Conservation (phyloP, 345 rosid species). For the Pugionium dolabratum region DNA sequence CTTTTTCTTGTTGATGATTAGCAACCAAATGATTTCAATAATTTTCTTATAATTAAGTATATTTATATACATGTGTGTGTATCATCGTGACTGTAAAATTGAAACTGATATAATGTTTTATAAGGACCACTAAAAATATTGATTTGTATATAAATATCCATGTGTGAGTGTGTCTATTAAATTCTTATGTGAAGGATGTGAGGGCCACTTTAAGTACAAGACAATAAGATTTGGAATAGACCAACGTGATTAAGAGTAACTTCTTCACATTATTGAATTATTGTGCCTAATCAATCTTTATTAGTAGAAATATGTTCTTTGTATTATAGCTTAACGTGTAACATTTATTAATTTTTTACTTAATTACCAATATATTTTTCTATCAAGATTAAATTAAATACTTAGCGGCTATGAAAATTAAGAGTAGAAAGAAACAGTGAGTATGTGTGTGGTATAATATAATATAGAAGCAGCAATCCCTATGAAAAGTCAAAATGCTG, state of each 20-base stretch:
- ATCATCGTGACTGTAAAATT: slow-evolving; percentile 11
- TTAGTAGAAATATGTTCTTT: background rate
- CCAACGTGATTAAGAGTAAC: slow-evolving; percentile 46
- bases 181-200: slow-evolving; percentile 39
- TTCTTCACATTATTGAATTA: slow-evolving; percentile 39
- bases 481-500: slow-evolving; percentile 35
- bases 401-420: background rate
- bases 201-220: slow-evolving; percentile 42
- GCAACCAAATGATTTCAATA: slow-evolving; percentile 36
- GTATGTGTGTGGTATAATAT: slow-evolving; percentile 3
- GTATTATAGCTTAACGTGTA: background rate
- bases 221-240: slow-evolving; percentile 38
- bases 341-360: slow-evolving; percentile 9
- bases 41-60: background rate
- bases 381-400: slow-evolving; percentile 4
- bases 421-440: slow-evolving; percentile 10
- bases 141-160: slow-evolving; percentile 17
- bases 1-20: slow-evolving; percentile 30
- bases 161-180: slow-evolving; percentile 36
- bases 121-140: slow-evolving; percentile 35
- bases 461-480: slow-evolving; percentile 35
- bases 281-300: slow-evolving; percentile 29
- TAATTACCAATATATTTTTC: slow-evolving; percentile 9
- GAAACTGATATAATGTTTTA: slow-evolving; percentile 19
- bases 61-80: slow-evolving; percentile 6